Evolutionary conservation across 805 yeast genomes (phyloP).

Genomic region (Candida orba): DNA sequence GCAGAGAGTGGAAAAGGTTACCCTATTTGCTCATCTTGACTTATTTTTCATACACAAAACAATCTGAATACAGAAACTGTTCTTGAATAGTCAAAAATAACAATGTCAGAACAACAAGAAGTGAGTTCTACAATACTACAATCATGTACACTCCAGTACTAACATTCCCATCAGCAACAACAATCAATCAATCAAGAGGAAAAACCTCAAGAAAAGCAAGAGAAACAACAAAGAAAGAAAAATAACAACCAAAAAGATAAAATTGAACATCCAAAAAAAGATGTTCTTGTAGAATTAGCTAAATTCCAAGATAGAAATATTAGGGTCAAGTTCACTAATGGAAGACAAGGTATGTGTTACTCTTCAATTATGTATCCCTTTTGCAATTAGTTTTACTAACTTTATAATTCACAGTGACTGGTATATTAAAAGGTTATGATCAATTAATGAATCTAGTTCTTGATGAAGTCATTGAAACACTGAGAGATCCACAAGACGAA

Average conservation of each 20-base stretch:
- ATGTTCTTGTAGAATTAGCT: constrained; percentile 76
- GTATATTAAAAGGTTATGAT: constrained; percentile 77
- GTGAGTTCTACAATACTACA: background rate
- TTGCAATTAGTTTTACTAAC: constrained; percentile 4
- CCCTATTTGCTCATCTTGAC: background rate
- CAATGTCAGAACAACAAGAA: background rate
- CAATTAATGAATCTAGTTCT: constrained; percentile 74
- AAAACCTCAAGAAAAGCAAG: background rate
- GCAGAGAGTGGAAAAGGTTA: background rate
- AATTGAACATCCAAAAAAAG: constrained; percentile 77
- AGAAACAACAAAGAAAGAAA: constrained; percentile 5
- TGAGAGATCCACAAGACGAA: constrained; percentile 63
- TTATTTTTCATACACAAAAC: too few species aligned
- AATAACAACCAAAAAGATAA: constrained; percentile 24
- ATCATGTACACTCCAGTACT: too few species aligned
- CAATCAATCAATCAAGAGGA: constrained; percentile 2
- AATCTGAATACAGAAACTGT: too few species aligned
- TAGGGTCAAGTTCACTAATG: constrained; percentile 77
- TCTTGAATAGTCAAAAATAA: background rate
- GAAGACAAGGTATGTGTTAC: constrained; percentile 48
- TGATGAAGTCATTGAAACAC: constrained; percentile 60
- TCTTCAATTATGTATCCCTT: background rate
- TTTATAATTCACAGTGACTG: constrained; percentile 35
- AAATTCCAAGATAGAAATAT: constrained; percentile 68
- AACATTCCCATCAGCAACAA: background rate